Conservation (phyloP, 2,329 filamentous ascomycete species). For the Apiospora koreana region DNA sequence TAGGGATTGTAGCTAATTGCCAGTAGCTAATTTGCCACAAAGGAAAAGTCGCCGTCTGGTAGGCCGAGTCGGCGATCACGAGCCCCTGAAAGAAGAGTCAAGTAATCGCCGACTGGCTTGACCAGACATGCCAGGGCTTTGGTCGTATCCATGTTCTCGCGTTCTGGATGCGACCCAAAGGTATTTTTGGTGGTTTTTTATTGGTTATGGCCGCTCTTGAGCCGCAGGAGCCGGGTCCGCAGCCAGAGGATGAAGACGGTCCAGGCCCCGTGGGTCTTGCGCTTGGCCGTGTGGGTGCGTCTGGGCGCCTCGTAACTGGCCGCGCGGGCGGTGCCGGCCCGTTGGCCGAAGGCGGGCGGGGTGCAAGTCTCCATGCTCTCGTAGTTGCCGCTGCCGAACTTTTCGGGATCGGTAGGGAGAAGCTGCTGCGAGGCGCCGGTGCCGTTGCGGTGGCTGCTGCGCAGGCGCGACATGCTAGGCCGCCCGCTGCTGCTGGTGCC, state of each 20-base stretch:
- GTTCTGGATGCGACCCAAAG: neutral
- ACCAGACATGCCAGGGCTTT: neutral
- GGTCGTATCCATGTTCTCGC: neutral
- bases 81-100: neutral
- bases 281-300: conserved; percentile 53
- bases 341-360: conserved; percentile 29
- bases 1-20: neutral
- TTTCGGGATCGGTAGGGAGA: conserved; percentile 37
- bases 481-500: conserved; percentile 31
- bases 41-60: neutral
- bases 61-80: neutral
- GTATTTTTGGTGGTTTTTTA: neutral
- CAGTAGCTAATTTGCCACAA: neutral
- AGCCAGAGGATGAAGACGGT: conserved; percentile 66
- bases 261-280: conserved; percentile 63
- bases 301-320: conserved; percentile 43
- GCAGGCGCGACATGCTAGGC: conserved; percentile 26
- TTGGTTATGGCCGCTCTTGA: neutral
- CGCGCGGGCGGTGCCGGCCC: conserved; percentile 41
- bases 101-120: neutral
- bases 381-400: conserved; percentile 50
- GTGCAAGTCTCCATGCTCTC: conserved; percentile 37
- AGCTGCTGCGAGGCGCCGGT: conserved; percentile 25
- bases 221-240: conserved; percentile 54
- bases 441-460: conserved; percentile 20